Evolutionary conservation across 768 basidiomycete species (phyloP).

Genomic region (Auriscalpium orientale): DNA sequence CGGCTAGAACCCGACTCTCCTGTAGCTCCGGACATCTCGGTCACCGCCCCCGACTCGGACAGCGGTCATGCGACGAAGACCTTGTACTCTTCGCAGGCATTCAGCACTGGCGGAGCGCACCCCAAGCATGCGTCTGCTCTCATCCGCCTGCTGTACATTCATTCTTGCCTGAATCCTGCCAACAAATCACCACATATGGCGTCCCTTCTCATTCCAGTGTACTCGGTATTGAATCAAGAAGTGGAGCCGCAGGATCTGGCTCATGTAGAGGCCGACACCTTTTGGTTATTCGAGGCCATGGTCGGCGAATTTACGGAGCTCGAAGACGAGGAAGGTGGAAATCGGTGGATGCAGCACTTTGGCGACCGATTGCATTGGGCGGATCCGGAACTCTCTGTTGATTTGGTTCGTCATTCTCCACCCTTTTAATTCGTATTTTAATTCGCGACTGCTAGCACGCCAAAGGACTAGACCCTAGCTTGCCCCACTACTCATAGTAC

Average conservation of each 20-base stretch:
- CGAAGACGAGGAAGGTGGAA: constrained; percentile 59
- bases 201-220: constrained; percentile 63
- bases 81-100: constrained; percentile 39
- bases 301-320: constrained; percentile 67
- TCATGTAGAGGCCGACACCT: constrained; percentile 73
- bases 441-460: constrained; percentile 32
- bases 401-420: constrained; percentile 39
- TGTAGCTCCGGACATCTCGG: constrained; percentile 23
- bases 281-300: constrained; percentile 75
- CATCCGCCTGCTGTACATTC: constrained; percentile 63
- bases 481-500: constrained; percentile 79
- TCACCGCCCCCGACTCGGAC: constrained; percentile 30
- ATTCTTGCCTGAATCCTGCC: constrained; percentile 64
- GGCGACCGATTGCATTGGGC: constrained; percentile 54
- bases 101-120: constrained; percentile 41
- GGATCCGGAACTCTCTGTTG: constrained; percentile 52
- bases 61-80: constrained; percentile 29
- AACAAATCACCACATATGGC: constrained; percentile 61
- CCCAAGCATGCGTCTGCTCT: constrained; percentile 55
- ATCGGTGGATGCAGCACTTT: constrained; percentile 55
- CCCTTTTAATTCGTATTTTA: no score
- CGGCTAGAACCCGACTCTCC: constrained; percentile 20
- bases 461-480: constrained; percentile 59
- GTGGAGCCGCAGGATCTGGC: constrained; percentile 50
- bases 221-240: constrained; percentile 54